Base-by-base conservation (phyloP, 805 yeast species). In the Hanseniaspora singularis region DNA sequence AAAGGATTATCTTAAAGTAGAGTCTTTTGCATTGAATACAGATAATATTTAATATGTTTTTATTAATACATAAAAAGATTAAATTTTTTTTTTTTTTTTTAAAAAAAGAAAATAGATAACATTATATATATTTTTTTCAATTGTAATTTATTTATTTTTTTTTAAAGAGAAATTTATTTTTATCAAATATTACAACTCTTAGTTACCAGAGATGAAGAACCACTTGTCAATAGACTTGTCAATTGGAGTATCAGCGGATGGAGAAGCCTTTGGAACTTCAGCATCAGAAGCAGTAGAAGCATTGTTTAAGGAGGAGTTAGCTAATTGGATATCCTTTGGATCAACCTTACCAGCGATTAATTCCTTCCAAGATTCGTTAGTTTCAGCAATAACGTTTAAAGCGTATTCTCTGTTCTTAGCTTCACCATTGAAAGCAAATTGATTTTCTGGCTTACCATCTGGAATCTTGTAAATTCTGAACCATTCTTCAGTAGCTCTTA, bases 401-500 rank as follows among this genome's bases (percentile, higher is more conserved):
- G 98, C 94, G 62, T 88, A 87, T 59, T 76, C 72, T 70, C 76
- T 83, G 74, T 79, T 77, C 68, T 83, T 83, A 72, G 86, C 85
- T 64, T 83, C 86, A 54, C 96, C 98, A 51, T 84, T 74, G 78
- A 86, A 87, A n/a, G 96, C 97, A 65, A 92, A 89, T 67, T 81
- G 82, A 69, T 92, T 92, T 68, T 77, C 84, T 58, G 95, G 95
- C 74, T 92, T 92, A 52, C 97, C 98, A 65, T 89, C 98, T 47
- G 98, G 96, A 56, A 87, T 75, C 69, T 92, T 92, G 79, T 92
- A 92, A 67, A 88, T 87, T 65, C 94, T 82, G 79, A 92, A 92
- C 98, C 98, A 92, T 68, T 84, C 94, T 66, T 87, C 80, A 50
- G 97, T 92, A 54, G 95, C 82, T 64, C 94, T 83, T 61, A 92